Conservation (phyloP, 495 filamentous ascomycete species). For the Penicillium argentinense region DNA sequence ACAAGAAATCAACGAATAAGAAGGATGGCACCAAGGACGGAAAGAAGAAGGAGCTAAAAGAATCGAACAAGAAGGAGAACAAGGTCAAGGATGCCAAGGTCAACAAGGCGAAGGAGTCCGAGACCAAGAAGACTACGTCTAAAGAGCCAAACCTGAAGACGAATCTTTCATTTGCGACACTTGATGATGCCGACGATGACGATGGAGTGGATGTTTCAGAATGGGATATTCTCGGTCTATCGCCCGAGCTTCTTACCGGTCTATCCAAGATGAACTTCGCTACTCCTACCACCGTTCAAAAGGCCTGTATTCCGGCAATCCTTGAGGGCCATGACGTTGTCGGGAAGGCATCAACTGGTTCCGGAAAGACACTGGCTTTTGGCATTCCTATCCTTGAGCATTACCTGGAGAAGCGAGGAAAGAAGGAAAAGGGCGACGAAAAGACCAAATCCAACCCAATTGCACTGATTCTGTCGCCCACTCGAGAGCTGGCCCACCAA, state of each 20-base stretch:
- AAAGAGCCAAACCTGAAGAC: slow-evolving; percentile 32
- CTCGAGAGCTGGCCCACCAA: slow-evolving; percentile 91
- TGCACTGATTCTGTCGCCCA: slow-evolving; percentile 91
- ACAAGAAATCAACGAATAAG: slow-evolving; percentile 24
- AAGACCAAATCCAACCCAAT: slow-evolving; percentile 50
- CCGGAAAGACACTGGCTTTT: slow-evolving; percentile 97
- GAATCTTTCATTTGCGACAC: slow-evolving; percentile 40
- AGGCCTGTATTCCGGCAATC: slow-evolving; percentile 74
- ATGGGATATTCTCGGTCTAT: slow-evolving; percentile 73
- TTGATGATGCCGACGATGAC: slow-evolving; percentile 43
- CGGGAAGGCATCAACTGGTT: slow-evolving; percentile 94
- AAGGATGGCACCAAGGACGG: slow-evolving; percentile 12
- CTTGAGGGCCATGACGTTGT: slow-evolving; percentile 85
- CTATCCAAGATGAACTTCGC: slow-evolving; percentile 75
- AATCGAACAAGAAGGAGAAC: slow-evolving; percentile 17
- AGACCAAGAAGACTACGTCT: slow-evolving; percentile 27
- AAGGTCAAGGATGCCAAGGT: slow-evolving; percentile 25
- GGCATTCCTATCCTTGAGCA: slow-evolving; percentile 56
- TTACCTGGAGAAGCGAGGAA: slow-evolving; percentile 37
- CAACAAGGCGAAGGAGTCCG: slow-evolving; percentile 34
- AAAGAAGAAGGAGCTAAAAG: slow-evolving; percentile 11
- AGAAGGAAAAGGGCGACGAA: slow-evolving; percentile 17
- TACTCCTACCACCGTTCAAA: slow-evolving; percentile 79
- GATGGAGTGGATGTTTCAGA: slow-evolving; percentile 59
- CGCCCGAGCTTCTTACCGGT: slow-evolving; percentile 64